Percentiles rank a stretch among this genome's conserved stretches.
Conservation (phyloP, 176 grass and related monocot species). For the Tillandsia leiboldiana region DNA sequence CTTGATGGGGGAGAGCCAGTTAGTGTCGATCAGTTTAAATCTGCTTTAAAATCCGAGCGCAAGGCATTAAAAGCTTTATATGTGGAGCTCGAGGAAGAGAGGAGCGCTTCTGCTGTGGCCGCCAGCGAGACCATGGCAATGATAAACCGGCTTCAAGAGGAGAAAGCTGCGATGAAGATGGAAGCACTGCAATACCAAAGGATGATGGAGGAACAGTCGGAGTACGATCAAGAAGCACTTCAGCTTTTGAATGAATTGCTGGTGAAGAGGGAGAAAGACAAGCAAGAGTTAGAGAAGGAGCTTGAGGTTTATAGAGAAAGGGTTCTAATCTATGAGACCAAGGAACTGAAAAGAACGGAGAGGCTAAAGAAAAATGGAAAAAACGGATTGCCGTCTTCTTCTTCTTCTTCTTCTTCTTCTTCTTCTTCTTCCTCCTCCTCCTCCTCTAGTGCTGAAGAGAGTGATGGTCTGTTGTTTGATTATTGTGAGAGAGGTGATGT, state of each 20-base stretch:
- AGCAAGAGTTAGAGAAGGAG: constrained; percentile 77
- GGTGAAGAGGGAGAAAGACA: constrained; percentile 91
- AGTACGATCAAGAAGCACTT: constrained; percentile 96
- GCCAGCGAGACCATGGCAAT: constrained; percentile 98
- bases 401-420: neutral
- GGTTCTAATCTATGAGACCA: constrained; percentile 56
- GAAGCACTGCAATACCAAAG: constrained; percentile 95
- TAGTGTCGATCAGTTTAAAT: constrained; percentile 56
- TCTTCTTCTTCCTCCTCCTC: constrained; percentile 25
- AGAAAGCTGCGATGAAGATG: constrained; percentile 99
- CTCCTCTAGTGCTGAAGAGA: constrained; percentile 85
- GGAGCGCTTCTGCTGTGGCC: constrained; percentile 74
- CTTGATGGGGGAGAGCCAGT: constrained; percentile 40
- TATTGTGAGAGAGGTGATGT: constrained; percentile 55
- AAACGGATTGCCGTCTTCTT: constrained; percentile 57
- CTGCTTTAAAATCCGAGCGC: constrained; percentile 46
- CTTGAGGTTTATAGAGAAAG: constrained; percentile 52
- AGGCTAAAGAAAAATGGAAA: constrained; percentile 42
- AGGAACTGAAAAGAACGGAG: constrained; percentile 42
- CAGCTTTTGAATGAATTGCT: constrained; percentile 78
- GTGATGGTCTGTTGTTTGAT: constrained; percentile 50
- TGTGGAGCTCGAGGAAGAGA: constrained; percentile 87
- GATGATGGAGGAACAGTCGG: constrained; percentile 95
- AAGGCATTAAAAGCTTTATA: constrained; percentile 64
- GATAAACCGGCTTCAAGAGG: constrained; percentile 98